phyloP scores from a whole-genome alignment of 768 basidiomycete genomes.

The Steccherinum ochraceum region DNA sequence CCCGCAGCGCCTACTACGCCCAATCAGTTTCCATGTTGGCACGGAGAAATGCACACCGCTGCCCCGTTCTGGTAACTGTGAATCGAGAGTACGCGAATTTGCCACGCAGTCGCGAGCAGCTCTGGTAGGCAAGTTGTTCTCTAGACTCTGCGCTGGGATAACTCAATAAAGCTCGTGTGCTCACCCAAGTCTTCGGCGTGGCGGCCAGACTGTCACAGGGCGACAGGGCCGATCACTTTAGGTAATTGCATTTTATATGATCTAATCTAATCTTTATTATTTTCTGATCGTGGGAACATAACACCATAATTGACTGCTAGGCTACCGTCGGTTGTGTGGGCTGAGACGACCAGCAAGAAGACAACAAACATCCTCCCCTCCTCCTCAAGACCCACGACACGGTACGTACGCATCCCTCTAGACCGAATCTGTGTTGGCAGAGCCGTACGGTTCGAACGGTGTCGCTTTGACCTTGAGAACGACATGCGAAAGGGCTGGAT shows the following conservation, averaged over 20 bases:
- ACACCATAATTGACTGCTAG: no score
- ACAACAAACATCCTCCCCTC: constrained; percentile 23
- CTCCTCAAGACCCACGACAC: constrained; percentile 43
- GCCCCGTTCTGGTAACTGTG: background rate
- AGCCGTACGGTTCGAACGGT: constrained; percentile 13
- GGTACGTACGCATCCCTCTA: constrained; percentile 39
- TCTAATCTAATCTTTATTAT: background rate
- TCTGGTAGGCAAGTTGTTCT: no score
- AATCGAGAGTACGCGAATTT: no score
- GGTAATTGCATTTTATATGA: no score
- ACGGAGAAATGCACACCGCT: no score
- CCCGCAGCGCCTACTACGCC: background rate
- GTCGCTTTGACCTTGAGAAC: constrained; percentile 5
- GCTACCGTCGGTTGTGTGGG: constrained; percentile 4
- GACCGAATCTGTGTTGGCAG: constrained; percentile 10
- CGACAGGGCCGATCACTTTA: no score
- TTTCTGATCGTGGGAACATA: background rate
- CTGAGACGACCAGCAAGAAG: constrained; percentile 4
- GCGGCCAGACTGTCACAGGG: no score
- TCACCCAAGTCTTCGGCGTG: no score
- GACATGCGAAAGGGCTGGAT: constrained; percentile 16
- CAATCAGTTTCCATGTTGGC: no score
- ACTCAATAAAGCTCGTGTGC: no score
- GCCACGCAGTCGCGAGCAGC: no score
- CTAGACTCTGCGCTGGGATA: no score